A percentile compares a stretch with the other conserved stretches of the same genome.
phyloP scores from a whole-genome alignment of 2,329 filamentous ascomycete genomes.

The Nemania serpens region DNA sequence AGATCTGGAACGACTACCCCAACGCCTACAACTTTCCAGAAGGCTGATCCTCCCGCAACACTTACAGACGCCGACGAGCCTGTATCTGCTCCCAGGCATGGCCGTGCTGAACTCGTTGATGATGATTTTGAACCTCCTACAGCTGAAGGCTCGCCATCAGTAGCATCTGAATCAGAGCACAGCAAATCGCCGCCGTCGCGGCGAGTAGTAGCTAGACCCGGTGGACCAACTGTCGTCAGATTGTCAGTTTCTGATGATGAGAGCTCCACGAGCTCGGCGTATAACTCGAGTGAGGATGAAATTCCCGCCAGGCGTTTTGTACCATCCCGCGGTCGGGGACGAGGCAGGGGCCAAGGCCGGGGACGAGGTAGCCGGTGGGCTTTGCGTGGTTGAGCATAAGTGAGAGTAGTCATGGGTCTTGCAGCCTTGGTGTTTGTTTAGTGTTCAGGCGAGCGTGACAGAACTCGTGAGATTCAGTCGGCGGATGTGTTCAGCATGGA shows the following conservation, averaged over 20 bases:
- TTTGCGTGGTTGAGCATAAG: constrained; percentile 48
- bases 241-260: constrained; percentile 29
- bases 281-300: constrained; percentile 27
- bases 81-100: constrained; percentile 18
- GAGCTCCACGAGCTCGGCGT: constrained; percentile 25
- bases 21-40: constrained; percentile 11
- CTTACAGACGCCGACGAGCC: constrained; percentile 15
- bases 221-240: constrained; percentile 35
- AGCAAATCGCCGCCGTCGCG: constrained; percentile 10
- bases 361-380: constrained; percentile 23
- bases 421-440: no score
- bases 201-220: constrained; percentile 20
- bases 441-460: background rate
- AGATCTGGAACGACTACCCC: constrained; percentile 18
- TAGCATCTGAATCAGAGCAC: constrained; percentile 25
- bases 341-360: constrained; percentile 25
- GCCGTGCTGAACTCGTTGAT: constrained; percentile 33
- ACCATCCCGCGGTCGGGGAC: constrained; percentile 50
- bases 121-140: constrained; percentile 32
- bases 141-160: constrained; percentile 27
- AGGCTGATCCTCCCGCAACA: background rate
- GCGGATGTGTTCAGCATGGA: background rate
- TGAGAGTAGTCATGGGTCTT: constrained; percentile 12
- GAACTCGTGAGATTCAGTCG: background rate
- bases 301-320: constrained; percentile 29